Conservation (phyloP, 495 filamentous ascomycete species). For the Talaromyces stipitatus region DNA sequence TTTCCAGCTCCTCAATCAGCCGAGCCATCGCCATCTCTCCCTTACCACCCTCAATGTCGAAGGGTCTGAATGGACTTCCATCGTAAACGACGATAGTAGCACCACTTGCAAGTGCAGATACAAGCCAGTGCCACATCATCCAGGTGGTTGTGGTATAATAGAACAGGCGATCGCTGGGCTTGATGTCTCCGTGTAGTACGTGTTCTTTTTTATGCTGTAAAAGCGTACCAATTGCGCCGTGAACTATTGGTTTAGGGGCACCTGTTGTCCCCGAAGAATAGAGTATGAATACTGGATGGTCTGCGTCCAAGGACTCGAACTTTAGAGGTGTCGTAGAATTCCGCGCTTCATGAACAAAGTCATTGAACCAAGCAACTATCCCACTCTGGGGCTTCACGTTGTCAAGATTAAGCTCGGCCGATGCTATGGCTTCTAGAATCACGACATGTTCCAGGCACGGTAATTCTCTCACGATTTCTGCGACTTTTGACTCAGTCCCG, state of each 20-base stretch:
- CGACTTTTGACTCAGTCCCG: conserved; percentile 60
- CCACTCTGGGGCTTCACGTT: conserved; percentile 40
- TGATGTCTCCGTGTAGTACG: conserved; percentile 71
- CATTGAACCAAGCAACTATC: conserved; percentile 38
- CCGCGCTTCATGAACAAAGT: conserved; percentile 39
- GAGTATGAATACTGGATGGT: conserved; percentile 83
- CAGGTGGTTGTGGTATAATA: conserved; percentile 89
- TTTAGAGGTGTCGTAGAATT: conserved; percentile 40
- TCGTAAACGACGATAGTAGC: conserved; percentile 81
- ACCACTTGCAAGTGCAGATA: conserved; percentile 72
- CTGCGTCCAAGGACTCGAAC: conserved; percentile 69
- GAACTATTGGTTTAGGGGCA: conserved; percentile 86
- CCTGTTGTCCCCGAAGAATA: conserved; percentile 87
- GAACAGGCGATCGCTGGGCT: conserved; percentile 56
- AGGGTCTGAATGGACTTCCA: conserved; percentile 73
- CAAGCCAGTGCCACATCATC: conserved; percentile 99
- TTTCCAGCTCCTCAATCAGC: conserved; percentile 60
- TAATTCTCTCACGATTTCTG: conserved; percentile 59
- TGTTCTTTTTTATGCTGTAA: conserved; percentile 96
- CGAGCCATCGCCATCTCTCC: conserved; percentile 63
- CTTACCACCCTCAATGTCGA: conserved; percentile 40
- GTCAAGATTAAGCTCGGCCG: conserved; percentile 39
- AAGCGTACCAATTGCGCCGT: conserved; percentile 78
- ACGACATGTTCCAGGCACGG: conserved; percentile 58
- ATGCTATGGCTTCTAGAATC: conserved; percentile 55